Base-by-base conservation (phyloP, 306 rosid genomes). In the Acmispon strigosus region DNA sequence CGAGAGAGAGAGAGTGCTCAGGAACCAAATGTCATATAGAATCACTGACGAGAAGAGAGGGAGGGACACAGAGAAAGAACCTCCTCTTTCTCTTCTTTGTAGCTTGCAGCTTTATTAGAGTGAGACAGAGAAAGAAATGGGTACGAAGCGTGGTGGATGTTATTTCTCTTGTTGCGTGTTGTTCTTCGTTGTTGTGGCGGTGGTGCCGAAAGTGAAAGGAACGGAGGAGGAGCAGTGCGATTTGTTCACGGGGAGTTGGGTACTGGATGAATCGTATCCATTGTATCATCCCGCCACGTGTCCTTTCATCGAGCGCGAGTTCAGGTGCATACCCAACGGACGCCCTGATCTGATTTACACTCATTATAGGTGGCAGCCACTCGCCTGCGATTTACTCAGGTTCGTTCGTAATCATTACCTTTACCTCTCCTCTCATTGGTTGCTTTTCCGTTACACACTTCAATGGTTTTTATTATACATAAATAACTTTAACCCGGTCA, bases 321-420 rank as follows among this genome's bases (percentile, higher is more conserved):
- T 90, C 78, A 76, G 82, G 71, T 94, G 98, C 76, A 57, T 73
- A 54, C 62, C 44, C 42, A 94, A 90, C 77, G 97, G 96, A 58
- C 90, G 98, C 2, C 89, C 90, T 0, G 98, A 94, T 58, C 84
- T 42, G 50, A 51, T 75, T 36, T 90, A 78, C 78, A 82, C 92
- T 66, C 82, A 80, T 52, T 94, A 77, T 74, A 77, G 90, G 68
- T 94, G 98, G 98, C 89, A 87, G 36, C 98, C 98, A 48, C 88
- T 72, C 7, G 50, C 75, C 65, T 89, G 94, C 79, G 27, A 85
- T 8, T 74, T 90, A 10, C 55, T 50, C 73, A 90, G 96, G 98
- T 87, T 13, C 2, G 41, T 60, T 4, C 6, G 32, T 22, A 27
- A 44, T 44, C 52, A 15, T 54, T 19, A 10, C 60, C 5, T 1